Base-by-base conservation (phyloP, 768 basidiomycete species). In the Tubosaeta sp. region DNA sequence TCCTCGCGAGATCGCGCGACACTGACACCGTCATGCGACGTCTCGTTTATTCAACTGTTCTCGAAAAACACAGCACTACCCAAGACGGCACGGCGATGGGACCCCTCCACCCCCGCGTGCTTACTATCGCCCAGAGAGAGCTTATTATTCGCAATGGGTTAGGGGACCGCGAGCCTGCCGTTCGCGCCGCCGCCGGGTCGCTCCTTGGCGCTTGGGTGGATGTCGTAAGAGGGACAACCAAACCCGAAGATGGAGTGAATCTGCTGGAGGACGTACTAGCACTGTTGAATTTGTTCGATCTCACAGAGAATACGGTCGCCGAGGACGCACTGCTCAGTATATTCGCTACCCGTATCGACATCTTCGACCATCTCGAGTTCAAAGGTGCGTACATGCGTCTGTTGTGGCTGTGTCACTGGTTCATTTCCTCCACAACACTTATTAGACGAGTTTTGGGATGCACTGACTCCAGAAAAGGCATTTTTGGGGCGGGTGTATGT, bases 401-500 rank as follows among this genome's bases (percentile, higher is more conserved):
- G 17, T 10, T 31, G 29, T 27, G 12, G 38, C 5, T 5, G 9
- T 27, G n/a, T 5, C 6, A 19, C 12, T 1, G 6, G 11, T 31
- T 46, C n/a, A 45, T 7, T 10, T 14, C n/a, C 27, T 14, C 12
- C 19, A 0, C 13, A 14, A 25, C n/a, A 37, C 22, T 22, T 26
- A 11, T 16, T 59, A 92, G 95, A 86, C 27, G 64, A 66, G 0
- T 97, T 80, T 65, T 97, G 92, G 89, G 64, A 66, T 0, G 56
- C 71, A 1, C 67, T 95, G 17, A 85, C 83, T 0, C 83, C 90
- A 0, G 88, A 91, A 62, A 83, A 77, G 39, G 84, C 86, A 0
- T 89, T 95, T 64, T 78, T 97, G 16, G 86, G 82, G 0, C 84
- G 94, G 6, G 86, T 90, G 10, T 95, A 87, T 65, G 83, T 88